phyloP scores from a whole-genome alignment of 2,329 filamentous ascomycete species.

The Sporothrix dimorphospora region DNA sequence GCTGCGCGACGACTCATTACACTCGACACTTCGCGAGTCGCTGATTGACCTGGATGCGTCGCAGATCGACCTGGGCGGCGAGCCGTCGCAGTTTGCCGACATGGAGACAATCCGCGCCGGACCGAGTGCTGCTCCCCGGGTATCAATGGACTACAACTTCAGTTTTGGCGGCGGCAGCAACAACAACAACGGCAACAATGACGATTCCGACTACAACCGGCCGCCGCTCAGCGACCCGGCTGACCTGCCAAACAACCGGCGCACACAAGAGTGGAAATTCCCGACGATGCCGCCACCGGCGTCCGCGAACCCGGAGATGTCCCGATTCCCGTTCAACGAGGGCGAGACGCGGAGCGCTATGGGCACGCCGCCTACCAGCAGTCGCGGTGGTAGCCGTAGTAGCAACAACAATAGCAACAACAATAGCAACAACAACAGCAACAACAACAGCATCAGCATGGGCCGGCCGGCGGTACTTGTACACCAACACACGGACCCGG shows the following conservation, averaged over 20 bases:
- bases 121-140: constrained; percentile 45
- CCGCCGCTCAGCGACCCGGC: constrained; percentile 62
- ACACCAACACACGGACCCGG: constrained; percentile 54
- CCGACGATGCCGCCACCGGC: constrained; percentile 52
- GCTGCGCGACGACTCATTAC: constrained; percentile 59
- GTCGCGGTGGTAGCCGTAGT: constrained; percentile 22
- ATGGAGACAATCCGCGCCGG: constrained; percentile 62
- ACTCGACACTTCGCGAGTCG: constrained; percentile 60
- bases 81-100: constrained; percentile 63
- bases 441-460: constrained; percentile 28
- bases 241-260: constrained; percentile 49
- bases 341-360: constrained; percentile 21
- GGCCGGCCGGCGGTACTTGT: constrained; percentile 37
- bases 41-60: constrained; percentile 68
- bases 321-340: constrained; percentile 49
- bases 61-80: constrained; percentile 46
- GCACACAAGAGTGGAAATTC: constrained; percentile 58
- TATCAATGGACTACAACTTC: constrained; percentile 55
- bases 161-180: constrained; percentile 48
- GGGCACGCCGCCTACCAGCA: constrained; percentile 25
- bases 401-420: constrained; percentile 26
- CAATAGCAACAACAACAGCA: constrained; percentile 28
- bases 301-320: constrained; percentile 53
- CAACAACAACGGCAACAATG: constrained; percentile 30
- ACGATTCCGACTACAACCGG: constrained; percentile 50